Conservation (phyloP, 352 stramenopile genomes). For the Phytophthora europaea region DNA sequence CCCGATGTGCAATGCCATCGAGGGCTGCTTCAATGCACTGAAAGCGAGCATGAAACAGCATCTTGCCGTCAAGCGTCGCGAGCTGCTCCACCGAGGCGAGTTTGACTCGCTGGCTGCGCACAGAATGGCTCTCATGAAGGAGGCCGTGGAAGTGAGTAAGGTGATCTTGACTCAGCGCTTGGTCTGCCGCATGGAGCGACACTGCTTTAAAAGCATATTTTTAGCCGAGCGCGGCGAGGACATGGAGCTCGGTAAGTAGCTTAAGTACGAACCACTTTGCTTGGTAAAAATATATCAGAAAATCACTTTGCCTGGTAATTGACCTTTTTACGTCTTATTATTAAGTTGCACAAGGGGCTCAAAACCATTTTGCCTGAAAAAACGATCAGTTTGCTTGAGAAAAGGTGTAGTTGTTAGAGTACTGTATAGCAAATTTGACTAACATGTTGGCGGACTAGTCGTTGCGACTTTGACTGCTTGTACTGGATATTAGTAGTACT, state of each 20-base stretch:
- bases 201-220: not conserved
- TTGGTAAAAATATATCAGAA: not conserved
- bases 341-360: not conserved
- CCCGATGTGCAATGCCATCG: not conserved
- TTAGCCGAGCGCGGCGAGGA: not conserved
- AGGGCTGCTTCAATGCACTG: not conserved
- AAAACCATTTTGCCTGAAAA: too few species aligned
- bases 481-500: too few species aligned
- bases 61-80: not conserved
- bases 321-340: not conserved
- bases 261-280: not conserved
- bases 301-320: not conserved
- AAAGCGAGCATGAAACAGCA: not conserved
- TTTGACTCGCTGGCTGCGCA: too few species aligned
- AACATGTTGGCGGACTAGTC: too few species aligned
- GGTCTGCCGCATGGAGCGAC: not conserved
- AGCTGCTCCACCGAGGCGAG: not conserved
- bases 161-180: not conserved
- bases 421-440: too few species aligned
- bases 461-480: too few species aligned
- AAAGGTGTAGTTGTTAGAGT: too few species aligned
- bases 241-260: not conserved
- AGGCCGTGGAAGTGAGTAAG: not conserved
- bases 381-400: too few species aligned
- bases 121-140: too few species aligned